Percentiles rank a stretch among this genome's conserved stretches.
phyloP scores from a whole-genome alignment of 208 protist genomes.

The Trypanosoma congolense region DNA sequence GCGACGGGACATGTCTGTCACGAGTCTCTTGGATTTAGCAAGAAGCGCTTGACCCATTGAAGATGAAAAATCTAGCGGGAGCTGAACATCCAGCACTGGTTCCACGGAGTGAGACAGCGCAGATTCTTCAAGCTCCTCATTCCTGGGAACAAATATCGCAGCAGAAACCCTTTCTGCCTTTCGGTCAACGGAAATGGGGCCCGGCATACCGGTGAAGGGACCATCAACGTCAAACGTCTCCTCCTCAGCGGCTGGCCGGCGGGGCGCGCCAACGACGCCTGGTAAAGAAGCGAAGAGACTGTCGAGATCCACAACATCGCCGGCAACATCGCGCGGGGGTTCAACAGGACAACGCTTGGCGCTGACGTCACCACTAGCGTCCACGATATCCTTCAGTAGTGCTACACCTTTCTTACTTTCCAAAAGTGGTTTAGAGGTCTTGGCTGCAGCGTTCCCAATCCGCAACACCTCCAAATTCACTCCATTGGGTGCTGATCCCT shows the following conservation, averaged over 20 bases:
- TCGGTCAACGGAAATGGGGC: constrained; percentile 4
- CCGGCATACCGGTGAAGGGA: constrained; percentile 17
- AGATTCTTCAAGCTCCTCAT: not conserved
- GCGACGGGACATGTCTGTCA: constrained; percentile 7
- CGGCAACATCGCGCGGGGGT: not conserved
- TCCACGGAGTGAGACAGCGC: not conserved
- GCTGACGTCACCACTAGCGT: not conserved
- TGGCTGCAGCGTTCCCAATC: constrained; percentile 3
- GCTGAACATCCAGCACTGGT: not conserved
- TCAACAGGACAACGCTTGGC: not conserved
- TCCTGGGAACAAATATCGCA: not conserved
- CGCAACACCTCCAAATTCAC: constrained; percentile 19
- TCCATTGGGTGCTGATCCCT: constrained; percentile 6
- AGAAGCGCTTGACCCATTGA: constrained; percentile 4
- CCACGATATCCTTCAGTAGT: no score
- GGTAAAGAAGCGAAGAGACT: constrained; percentile 34
- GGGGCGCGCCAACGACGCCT: constrained; percentile 10
- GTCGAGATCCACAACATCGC: constrained; percentile 26
- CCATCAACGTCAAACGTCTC: constrained; percentile 1
- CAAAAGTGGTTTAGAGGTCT: not conserved
- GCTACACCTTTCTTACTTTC: constrained; percentile 6
- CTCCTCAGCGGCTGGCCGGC: not conserved
- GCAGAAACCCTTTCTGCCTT: not conserved
- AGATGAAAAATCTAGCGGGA: constrained; percentile 10
- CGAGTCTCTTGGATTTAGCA: constrained; percentile 8